Evolutionary conservation across 148 eudicot species (phyloP), one percentile per base, ranked within the genome.

Genomic region (Rheum nobile): DNA sequence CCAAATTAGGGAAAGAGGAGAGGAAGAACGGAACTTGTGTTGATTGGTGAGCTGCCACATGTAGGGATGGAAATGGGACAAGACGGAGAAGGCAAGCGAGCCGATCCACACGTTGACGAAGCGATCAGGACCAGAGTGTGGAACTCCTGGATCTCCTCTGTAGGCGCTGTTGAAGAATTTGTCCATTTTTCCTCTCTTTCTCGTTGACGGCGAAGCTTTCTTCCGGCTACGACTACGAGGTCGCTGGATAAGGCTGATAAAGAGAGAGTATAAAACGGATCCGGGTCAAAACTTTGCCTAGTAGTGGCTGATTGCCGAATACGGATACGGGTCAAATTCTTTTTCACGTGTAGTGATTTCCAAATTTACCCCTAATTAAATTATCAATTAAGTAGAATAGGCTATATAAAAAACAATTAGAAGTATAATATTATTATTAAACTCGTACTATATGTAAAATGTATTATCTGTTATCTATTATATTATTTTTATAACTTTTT

Each of bases 141-240:
- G 98, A 0, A 93, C 89, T 5, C 98, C 96, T 22, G 93, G 98
- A 90, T 93, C 96, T 75, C 98, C 98, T 81, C 92, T 86, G 78
- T 93, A 90, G 1, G 98, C 92, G 74, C 89, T 90, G 21, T 93
- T 93, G 31, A 93, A 88, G 86, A 84, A 88, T 74, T 90, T 87
- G 85, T 93, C 98, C 98, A 93, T 91, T 71, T 38, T 16, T 13
- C 38, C 72, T 72, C 79, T 71, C 76, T 63, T 74, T 47, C 71
- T 50, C 37, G 41, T 6, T 35, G 67, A 59, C 28, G 67, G 17
- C 16, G 34, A 28, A 59, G 67, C 67, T 29, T 13, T 59, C 67
- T 59, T 26, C 67, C 17, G 67, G n/a, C n/a, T n/a, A n/a, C n/a
- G n/a, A n/a, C 22, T 50, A 21, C 8, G 2, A 6, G 26, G 17